phyloP scores from a whole-genome alignment of 768 basidiomycete genomes.

The Leccinum broughii region DNA sequence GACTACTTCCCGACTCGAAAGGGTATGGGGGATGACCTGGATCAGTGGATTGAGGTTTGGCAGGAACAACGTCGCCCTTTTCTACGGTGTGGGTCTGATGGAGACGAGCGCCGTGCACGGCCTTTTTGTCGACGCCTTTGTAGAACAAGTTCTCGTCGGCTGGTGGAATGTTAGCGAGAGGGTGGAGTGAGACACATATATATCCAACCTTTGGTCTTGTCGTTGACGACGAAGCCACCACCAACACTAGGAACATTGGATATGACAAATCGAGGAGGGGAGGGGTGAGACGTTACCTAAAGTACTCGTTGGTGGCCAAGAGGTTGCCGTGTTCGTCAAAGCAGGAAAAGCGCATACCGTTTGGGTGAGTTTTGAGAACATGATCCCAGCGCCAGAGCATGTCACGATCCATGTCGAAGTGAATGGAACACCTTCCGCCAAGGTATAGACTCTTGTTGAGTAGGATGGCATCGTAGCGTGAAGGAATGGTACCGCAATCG shows the following conservation, averaged over 20 bases:
- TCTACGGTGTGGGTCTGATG: constrained; percentile 59
- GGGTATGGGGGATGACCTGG: constrained; percentile 76
- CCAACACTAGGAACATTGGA: constrained; percentile 57
- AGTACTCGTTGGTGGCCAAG: constrained; percentile 94
- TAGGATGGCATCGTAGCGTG: constrained; percentile 71
- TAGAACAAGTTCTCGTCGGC: constrained; percentile 95
- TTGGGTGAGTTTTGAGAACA: constrained; percentile 86
- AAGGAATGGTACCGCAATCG: constrained; percentile 79
- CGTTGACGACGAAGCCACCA: constrained; percentile 94
- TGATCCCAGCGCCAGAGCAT: constrained; percentile 93
- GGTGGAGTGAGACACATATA: background rate
- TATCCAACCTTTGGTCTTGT: constrained; percentile 77
- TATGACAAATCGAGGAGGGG: background rate
- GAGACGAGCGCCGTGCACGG: constrained; percentile 77
- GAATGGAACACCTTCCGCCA: constrained; percentile 71
- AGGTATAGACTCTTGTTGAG: constrained; percentile 65
- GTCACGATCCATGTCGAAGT: constrained; percentile 86
- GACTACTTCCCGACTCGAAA: constrained; percentile 73
- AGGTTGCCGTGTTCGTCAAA: constrained; percentile 82
- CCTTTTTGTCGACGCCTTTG: constrained; percentile 82
- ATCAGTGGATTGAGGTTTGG: constrained; percentile 21
- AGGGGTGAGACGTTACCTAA: constrained; percentile 45
- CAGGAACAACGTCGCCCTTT: constrained; percentile 16
- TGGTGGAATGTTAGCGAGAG: constrained; percentile 26
- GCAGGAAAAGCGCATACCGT: constrained; percentile 91